Percentiles rank a stretch among this genome's conserved stretches.
Evolutionary conservation across 1,139 yeast genomes (phyloP).

Genomic region (Yueomyces sp.): DNA sequence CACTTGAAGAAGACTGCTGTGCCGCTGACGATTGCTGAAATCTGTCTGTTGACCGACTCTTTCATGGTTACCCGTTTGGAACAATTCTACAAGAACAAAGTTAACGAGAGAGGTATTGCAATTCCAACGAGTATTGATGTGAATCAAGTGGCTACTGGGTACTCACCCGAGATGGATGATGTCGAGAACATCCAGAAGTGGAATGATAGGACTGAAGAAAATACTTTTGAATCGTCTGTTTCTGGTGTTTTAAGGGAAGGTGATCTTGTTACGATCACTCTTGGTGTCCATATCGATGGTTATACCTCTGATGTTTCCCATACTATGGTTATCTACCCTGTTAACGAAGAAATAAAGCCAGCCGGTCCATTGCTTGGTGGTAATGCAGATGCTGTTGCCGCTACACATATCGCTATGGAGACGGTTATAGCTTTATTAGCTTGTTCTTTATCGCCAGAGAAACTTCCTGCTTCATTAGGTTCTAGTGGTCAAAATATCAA

Average conservation of each 20-base stretch:
- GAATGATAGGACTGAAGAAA: slow-evolving; percentile 14
- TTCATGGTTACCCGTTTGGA: slow-evolving; percentile 46
- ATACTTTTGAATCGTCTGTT: slow-evolving; percentile 17
- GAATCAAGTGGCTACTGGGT: slow-evolving; percentile 65
- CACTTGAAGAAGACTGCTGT: slow-evolving; percentile 33
- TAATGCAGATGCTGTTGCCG: slow-evolving; percentile 82
- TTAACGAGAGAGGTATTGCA: slow-evolving; percentile 77
- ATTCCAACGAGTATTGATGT: slow-evolving; percentile 83
- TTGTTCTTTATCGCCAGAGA: slow-evolving; percentile 62
- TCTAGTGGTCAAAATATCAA: slow-evolving; percentile 32
- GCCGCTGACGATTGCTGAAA: slow-evolving; percentile 51
- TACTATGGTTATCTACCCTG: slow-evolving; percentile 74
- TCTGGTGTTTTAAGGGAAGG: slow-evolving; percentile 52
- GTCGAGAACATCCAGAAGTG: slow-evolving; percentile 23
- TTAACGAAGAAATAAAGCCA: slow-evolving; percentile 32
- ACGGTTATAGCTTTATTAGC: slow-evolving; percentile 68
- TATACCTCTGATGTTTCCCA: slow-evolving; percentile 81
- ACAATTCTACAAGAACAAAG: slow-evolving; percentile 41
- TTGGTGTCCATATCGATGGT: slow-evolving; percentile 92
- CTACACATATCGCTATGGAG: slow-evolving; percentile 80
- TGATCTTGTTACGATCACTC: slow-evolving; percentile 68
- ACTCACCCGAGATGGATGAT: slow-evolving; percentile 79
- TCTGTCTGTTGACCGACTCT: slow-evolving; percentile 73
- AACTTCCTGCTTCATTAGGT: slow-evolving; percentile 34
- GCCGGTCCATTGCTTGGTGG: slow-evolving; percentile 71